Percentiles rank a stretch among this genome's conserved stretches.
Evolutionary conservation across 2,329 filamentous ascomycete species (phyloP).

Genomic region (Phialophora verrucosa): DNA sequence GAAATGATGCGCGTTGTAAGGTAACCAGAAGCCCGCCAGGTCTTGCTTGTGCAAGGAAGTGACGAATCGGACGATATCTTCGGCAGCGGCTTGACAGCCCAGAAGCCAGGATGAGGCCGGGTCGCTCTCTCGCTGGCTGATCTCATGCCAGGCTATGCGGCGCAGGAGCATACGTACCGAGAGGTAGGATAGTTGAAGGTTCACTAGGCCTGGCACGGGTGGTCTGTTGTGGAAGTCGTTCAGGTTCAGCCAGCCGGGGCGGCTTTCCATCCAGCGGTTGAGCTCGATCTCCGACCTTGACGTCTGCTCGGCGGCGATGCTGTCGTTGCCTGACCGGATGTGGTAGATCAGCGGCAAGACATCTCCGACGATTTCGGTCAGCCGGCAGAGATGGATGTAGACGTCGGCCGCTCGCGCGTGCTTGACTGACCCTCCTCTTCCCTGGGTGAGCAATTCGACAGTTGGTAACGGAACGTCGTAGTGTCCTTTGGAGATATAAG

Average conservation of each 20-base stretch:
- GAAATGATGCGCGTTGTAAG: slow-evolving; percentile 39
- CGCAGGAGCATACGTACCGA: slow-evolving; percentile 56
- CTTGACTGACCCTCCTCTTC: slow-evolving; percentile 48
- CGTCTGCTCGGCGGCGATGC: slow-evolving; percentile 53
- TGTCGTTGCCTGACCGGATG: slow-evolving; percentile 50
- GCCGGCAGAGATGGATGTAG: slow-evolving; percentile 59
- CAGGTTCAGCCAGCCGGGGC: slow-evolving; percentile 51
- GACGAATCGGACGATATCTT: slow-evolving; percentile 45
- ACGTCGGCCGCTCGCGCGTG: slow-evolving; percentile 55
- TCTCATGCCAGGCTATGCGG: slow-evolving; percentile 54
- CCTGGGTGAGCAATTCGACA: slow-evolving; percentile 48
- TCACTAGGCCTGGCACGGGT: slow-evolving; percentile 50
- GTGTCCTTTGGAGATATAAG: slow-evolving; percentile 59
- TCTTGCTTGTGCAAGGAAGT: slow-evolving; percentile 46
- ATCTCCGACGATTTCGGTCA: slow-evolving; percentile 56
- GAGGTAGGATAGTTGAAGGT: slow-evolving; percentile 52
- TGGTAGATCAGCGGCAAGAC: slow-evolving; percentile 54
- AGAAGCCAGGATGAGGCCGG: slow-evolving; percentile 38
- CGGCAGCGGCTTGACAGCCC: slow-evolving; percentile 31
- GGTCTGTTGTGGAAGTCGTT: slow-evolving; percentile 44
- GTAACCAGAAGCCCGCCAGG: slow-evolving; percentile 37
- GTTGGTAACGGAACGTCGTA: slow-evolving; percentile 63
- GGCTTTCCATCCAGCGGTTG: slow-evolving; percentile 53
- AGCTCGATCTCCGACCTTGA: slow-evolving; percentile 53
- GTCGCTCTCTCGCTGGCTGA: slow-evolving; percentile 35